Percentiles rank a stretch among this genome's conserved stretches.
Conservation (phyloP, 257 asterid species). For the Gentiana macrophylla region DNA sequence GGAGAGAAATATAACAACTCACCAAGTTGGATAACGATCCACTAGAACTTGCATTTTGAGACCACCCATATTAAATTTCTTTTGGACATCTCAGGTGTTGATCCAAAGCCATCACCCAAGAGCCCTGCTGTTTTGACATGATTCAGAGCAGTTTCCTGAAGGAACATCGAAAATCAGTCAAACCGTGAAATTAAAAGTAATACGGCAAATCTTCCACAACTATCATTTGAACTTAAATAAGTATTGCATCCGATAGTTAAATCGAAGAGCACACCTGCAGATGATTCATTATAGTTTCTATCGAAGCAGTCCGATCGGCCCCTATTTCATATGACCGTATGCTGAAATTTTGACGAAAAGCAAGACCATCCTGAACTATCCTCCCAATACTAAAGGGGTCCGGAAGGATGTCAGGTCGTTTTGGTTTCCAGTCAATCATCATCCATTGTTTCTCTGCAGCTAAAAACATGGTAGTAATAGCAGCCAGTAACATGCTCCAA, state of each 20-base stretch:
- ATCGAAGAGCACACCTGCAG: conserved; percentile 46
- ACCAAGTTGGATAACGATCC: conserved; percentile 96
- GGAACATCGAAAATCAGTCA: conserved; percentile 6
- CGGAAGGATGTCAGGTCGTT: conserved; percentile 63
- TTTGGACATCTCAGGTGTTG: conserved; percentile 96
- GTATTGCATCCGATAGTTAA: background rate
- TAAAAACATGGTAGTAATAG: conserved; percentile 78
- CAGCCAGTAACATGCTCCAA: conserved; percentile 98
- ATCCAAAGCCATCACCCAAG: conserved; percentile 90
- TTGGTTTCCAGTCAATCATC: conserved; percentile 98
- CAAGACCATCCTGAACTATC: conserved; percentile 71
- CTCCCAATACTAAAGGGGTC: conserved; percentile 77
- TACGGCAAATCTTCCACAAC: background rate
- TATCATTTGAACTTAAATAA: background rate
- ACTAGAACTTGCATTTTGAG: conserved; percentile 81
- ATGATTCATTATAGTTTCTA: conserved; percentile 91
- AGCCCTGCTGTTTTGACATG: conserved; percentile 82
- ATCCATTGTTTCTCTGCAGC: conserved; percentile 99
- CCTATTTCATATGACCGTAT: conserved; percentile 94
- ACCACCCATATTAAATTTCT: conserved; percentile 92
- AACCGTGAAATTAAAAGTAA: background rate
- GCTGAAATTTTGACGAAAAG: conserved; percentile 84
- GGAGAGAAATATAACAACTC: conserved; percentile 14
- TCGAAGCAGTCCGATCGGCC: conserved; percentile 90
- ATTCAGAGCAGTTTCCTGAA: conserved; percentile 95